Evolutionary conservation across 257 asterid species (phyloP).

Genomic region (Agastache rugosa): DNA sequence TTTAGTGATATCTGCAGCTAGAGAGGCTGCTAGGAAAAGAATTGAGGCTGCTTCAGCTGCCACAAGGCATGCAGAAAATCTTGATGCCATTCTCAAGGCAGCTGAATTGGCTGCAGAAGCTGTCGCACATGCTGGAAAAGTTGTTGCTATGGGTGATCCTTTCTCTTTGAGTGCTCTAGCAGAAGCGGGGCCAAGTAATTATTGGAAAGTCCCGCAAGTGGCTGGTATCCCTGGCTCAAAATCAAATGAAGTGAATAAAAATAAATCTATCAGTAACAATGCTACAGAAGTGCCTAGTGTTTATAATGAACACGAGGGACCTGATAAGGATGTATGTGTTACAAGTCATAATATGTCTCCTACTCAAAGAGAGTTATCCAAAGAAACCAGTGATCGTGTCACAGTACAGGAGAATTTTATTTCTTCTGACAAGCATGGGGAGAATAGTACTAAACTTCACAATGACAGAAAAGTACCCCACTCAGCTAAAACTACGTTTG

Average conservation of each 20-base stretch:
- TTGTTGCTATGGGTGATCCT: conserved; percentile 88
- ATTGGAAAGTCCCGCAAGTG: conserved; percentile 59
- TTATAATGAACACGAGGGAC: conserved; percentile 42
- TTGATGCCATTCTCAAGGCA: conserved; percentile 89
- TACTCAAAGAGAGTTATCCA: conserved; percentile 45
- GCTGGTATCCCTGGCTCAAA: conserved; percentile 47
- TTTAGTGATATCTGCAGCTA: conserved; percentile 75
- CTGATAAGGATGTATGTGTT: conserved; percentile 46
- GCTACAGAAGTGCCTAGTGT: conserved; percentile 47
- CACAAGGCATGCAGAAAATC: conserved; percentile 89
- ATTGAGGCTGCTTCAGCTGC: conserved; percentile 98
- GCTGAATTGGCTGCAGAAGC: conserved; percentile 98
- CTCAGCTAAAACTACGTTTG: conserved; percentile 41
- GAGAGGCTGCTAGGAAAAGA: conserved; percentile 91
- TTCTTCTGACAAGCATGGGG: conserved; percentile 45
- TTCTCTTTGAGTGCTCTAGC: conserved; percentile 67
- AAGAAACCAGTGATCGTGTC: conserved; percentile 42
- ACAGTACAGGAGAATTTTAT: conserved; percentile 42
- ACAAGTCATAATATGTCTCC: conserved; percentile 37
- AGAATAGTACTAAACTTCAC: conserved; percentile 45
- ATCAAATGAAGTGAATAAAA: conserved; percentile 41
- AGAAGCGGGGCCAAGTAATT: conserved; percentile 75
- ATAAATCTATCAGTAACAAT: conserved; percentile 35
- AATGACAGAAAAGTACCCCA: conserved; percentile 49
- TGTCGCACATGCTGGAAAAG: conserved; percentile 86